Conservation (phyloP, 1,139 yeast species). For the Taphrina confusa region DNA sequence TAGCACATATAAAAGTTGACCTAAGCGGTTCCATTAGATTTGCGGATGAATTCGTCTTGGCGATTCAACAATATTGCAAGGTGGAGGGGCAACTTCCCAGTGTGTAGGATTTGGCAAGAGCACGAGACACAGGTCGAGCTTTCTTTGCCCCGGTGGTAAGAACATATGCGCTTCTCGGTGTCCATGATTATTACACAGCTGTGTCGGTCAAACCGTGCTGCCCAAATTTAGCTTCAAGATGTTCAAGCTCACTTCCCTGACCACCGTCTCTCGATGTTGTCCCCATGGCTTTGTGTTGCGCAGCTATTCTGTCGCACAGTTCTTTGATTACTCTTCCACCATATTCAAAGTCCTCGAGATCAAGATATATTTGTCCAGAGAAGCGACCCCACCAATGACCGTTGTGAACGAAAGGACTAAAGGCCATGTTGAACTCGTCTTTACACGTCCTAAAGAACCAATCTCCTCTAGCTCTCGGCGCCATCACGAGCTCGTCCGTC, state of each 20-base stretch:
- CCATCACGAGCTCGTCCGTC: slow-evolving; percentile 38
- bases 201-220: background rate
- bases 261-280: background rate
- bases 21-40: too few species aligned
- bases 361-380: slow-evolving; percentile 63
- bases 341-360: slow-evolving; percentile 55
- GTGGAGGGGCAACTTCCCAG: too few species aligned
- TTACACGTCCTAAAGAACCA: slow-evolving; percentile 53
- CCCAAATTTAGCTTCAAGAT: background rate
- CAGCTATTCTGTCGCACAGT: slow-evolving; percentile 24
- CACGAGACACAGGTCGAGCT: too few species aligned
- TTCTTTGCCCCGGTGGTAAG: too few species aligned
- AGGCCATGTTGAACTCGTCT: slow-evolving; percentile 15
- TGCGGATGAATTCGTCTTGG: too few species aligned
- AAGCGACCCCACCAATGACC: slow-evolving; percentile 55
- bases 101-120: too few species aligned
- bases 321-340: slow-evolving; percentile 67
- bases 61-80: too few species aligned
- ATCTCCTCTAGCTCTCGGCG: slow-evolving; percentile 44
- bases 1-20: too few species aligned
- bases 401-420: slow-evolving; percentile 47
- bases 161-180: too few species aligned
- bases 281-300: background rate
- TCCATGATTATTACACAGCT: too few species aligned
- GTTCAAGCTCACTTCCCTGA: background rate